Conservation (phyloP, 78 protist species). For the Thecamonas trahens region DNA sequence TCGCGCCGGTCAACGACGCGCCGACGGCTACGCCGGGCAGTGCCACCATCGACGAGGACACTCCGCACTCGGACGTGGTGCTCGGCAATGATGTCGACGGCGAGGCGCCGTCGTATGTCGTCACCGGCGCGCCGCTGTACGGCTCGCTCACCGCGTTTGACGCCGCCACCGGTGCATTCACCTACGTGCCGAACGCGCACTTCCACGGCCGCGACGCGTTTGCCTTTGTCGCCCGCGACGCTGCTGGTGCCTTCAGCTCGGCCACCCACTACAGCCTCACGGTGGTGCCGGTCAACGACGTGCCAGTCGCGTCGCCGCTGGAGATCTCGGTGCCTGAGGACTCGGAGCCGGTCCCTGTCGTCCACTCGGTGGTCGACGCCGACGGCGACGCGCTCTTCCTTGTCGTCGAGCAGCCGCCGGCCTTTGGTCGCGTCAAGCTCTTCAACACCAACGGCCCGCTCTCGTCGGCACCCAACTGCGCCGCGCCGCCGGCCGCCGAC, state of each 20-base stretch:
- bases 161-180: not conserved
- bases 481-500: no score
- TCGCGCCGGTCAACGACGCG: not conserved
- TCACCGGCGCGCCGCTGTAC: not conserved
- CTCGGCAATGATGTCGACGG: not conserved
- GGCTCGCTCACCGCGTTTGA: not conserved
- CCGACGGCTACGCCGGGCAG: not conserved
- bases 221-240: not conserved
- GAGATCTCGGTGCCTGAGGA: not conserved
- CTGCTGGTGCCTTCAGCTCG: no score
- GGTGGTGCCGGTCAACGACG: slow-evolving; percentile 1
- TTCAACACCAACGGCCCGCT: no score
- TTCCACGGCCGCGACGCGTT: not conserved
- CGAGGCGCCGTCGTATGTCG: no score
- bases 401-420: no score
- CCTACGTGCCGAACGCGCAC: not conserved
- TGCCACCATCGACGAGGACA: not conserved
- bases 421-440: no score
- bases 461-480: no score
- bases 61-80: not conserved
- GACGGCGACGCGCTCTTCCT: no score
- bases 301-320: not conserved
- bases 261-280: not conserved
- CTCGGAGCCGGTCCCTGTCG: no score
- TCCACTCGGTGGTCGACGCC: no score